Evolutionary conservation across 2,329 filamentous ascomycete species (phyloP).

Genomic region (Arthrobotrys pseudoclavata): DNA sequence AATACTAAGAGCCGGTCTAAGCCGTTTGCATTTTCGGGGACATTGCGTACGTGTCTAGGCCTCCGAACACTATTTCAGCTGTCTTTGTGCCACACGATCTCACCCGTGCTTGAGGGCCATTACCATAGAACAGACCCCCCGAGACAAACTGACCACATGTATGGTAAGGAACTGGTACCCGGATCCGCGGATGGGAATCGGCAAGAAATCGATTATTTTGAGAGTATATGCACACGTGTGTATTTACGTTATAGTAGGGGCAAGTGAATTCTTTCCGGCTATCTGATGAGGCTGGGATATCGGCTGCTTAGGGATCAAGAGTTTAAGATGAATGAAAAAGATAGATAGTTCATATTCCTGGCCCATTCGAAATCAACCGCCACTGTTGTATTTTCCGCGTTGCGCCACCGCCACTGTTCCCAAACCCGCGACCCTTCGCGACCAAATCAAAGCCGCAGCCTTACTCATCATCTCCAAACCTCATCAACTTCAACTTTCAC

Average conservation of each 20-base stretch:
- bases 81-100: background rate
- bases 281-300: too few species aligned
- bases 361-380: background rate
- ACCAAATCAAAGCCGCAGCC: slow-evolving; percentile 8
- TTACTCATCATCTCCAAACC: slow-evolving; percentile 43
- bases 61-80: background rate
- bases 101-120: background rate
- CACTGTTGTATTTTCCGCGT: slow-evolving; percentile 34
- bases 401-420: slow-evolving; percentile 12
- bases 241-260: too few species aligned
- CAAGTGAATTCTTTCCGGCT: too few species aligned
- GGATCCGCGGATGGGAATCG: background rate
- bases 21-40: background rate
- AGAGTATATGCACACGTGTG: background rate
- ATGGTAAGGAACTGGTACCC: background rate
- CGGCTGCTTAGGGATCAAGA: too few species aligned
- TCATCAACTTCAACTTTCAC: slow-evolving; percentile 58
- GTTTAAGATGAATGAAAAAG: too few species aligned
- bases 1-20: background rate
- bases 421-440: slow-evolving; percentile 17
- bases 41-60: background rate
- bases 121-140: background rate
- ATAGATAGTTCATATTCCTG: too few species aligned
- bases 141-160: background rate
- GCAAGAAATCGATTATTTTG: background rate